phyloP scores from a whole-genome alignment of 345 rosid genomes.

The Psidium guajava region DNA sequence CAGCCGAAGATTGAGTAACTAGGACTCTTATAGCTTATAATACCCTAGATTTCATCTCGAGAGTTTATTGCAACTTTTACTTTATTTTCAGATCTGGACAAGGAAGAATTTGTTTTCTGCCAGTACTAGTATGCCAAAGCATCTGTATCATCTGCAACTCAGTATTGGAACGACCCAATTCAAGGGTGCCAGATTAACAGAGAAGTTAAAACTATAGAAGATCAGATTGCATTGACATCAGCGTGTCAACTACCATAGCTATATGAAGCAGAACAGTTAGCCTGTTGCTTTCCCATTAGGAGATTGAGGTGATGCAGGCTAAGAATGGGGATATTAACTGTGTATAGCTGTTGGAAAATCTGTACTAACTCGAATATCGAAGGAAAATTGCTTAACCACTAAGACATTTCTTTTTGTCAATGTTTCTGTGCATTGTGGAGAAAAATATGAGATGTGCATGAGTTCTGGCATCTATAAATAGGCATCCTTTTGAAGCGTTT shows the following conservation, averaged over 20 bases:
- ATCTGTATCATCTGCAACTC: not conserved
- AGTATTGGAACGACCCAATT: not conserved
- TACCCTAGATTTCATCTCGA: not conserved
- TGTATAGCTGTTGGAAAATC: not conserved
- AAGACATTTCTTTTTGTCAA: too few relatives aligned
- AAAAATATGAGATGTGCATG: not conserved
- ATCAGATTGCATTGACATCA: not conserved
- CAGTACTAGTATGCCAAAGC: too few relatives aligned
- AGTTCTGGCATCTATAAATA: not conserved
- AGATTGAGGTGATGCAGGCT: not conserved
- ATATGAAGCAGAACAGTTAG: not conserved
- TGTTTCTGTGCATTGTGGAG: too few relatives aligned
- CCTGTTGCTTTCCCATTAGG: not conserved
- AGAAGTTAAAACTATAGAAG: not conserved
- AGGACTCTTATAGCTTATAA: not conserved
- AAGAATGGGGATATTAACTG: not conserved
- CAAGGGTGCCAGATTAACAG: not conserved
- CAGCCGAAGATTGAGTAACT: not conserved
- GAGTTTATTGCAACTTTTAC: not conserved
- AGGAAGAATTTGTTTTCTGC: too few relatives aligned
- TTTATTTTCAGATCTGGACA: not conserved
- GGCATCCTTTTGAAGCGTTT: not conserved
- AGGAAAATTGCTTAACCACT: not conserved
- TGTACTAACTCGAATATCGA: not conserved
- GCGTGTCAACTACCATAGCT: too few relatives aligned